Base-by-base conservation (phyloP, 345 rosid genomes). In the Corchorus olitorius region DNA sequence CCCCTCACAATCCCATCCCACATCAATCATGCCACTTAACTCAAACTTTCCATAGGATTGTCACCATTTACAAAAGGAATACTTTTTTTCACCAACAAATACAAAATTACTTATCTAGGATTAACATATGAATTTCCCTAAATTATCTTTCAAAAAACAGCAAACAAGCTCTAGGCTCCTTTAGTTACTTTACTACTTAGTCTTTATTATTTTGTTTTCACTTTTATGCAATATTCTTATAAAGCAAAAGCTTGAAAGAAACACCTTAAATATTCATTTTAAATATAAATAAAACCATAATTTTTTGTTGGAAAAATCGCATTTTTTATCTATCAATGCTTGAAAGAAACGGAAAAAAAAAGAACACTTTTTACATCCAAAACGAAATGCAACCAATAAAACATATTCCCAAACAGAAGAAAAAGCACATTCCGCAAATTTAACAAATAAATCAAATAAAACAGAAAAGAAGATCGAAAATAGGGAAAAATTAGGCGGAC, bases 401-500 rank as follows among this genome's bases (percentile, higher is more conserved):
- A 37, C 39, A n/a, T 64, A 10, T 39, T 65, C 53, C 35, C 19
- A 19, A 46, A 4, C 48, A 37, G 5, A 22, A 1, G 6, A 22
- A 72, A 20, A 58, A 58, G 16, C 37, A 37, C 17, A 6, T 58
- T 9, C 67, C 22, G 11, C 39, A 8, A 39, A 41, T 39, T 17
- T 39, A 8, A 64, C 27, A 45, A 9, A 16, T 20, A 16, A 56
- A 74, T 22, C 14, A 27, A 22, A 65, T 43, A 19, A 37, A 56
- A 16, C 13, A 41, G 2, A 50, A 61, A 55, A 43, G 37, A 34
- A n/a, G 54, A n/a, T 63, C 41, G 35, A 75, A 65, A 52, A 60
- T 16, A 74, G 35, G 53, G 48, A 64, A 14, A 12, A 33, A 53
- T 39, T 27, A 41, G 41, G 20, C 35, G 1, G 72, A 92, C 99